Percentiles rank a stretch among this genome's conserved stretches.
Evolutionary conservation across 352 stramenopile species (phyloP).

Genomic region (Globisporangium iwayamae): DNA sequence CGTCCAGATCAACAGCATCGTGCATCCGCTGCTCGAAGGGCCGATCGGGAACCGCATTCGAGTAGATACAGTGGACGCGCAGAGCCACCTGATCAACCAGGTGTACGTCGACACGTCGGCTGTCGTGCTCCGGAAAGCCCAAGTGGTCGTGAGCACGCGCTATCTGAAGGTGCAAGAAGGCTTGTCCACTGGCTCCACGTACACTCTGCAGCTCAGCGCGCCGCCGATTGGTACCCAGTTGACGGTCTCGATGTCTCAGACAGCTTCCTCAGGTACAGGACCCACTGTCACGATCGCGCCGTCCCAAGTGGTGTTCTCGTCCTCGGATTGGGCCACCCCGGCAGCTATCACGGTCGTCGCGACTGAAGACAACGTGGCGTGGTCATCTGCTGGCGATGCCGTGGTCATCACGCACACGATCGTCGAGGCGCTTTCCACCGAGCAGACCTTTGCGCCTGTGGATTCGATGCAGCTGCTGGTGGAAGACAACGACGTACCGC

Average conservation of each 20-base stretch:
- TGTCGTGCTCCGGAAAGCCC: slow-evolving; percentile 32
- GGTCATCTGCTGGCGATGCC: slow-evolving; percentile 8
- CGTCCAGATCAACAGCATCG: slow-evolving; percentile 27
- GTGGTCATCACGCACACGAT: slow-evolving; percentile 38
- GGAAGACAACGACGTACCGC: slow-evolving; percentile 49
- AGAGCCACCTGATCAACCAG: slow-evolving; percentile 51
- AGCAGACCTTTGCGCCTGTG: slow-evolving; percentile 30
- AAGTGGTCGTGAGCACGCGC: slow-evolving; percentile 30
- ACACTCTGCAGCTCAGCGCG: slow-evolving; percentile 42
- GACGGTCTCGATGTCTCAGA: slow-evolving; percentile 4
- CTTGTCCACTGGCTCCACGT: slow-evolving; percentile 17
- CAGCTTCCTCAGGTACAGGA: background rate
- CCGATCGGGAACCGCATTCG: slow-evolving; percentile 38
- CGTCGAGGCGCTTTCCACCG: slow-evolving; percentile 21
- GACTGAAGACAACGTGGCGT: slow-evolving; percentile 25
- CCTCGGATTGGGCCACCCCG: slow-evolving; percentile 39
- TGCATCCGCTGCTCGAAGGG: slow-evolving; percentile 55
- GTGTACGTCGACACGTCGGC: slow-evolving; percentile 31
- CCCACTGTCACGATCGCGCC: slow-evolving; percentile 27
- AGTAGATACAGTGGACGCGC: slow-evolving; percentile 45
- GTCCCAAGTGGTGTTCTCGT: slow-evolving; percentile 30
- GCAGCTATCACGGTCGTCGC: slow-evolving; percentile 26
- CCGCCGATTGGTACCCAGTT: slow-evolving; percentile 21
- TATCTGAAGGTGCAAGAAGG: slow-evolving; percentile 31
- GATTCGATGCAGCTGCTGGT: slow-evolving; percentile 36